Percentiles rank a stretch among this genome's conserved stretches.
Conservation (phyloP, 768 basidiomycete genomes). For the Brasilioporus rufonigricans region DNA sequence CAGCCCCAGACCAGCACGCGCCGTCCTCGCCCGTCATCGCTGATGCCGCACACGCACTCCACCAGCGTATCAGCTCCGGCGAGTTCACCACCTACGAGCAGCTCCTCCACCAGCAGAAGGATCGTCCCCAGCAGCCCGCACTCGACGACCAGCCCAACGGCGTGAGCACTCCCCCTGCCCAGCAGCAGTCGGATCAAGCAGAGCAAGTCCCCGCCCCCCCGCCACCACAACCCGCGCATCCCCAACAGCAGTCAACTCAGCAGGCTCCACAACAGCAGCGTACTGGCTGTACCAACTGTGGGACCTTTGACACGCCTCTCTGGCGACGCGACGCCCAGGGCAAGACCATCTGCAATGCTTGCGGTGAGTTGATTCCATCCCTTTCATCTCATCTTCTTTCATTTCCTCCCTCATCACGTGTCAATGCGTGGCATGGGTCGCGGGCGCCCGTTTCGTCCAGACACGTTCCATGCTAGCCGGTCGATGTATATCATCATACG, state of each 20-base stretch:
- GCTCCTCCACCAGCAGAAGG: slow-evolving; percentile 30
- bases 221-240: slow-evolving; percentile 24
- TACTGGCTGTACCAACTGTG: slow-evolving; percentile 65
- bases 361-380: slow-evolving; percentile 60
- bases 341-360: slow-evolving; percentile 85
- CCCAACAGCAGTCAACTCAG: slow-evolving; percentile 20
- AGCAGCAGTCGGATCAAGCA: slow-evolving; percentile 20
- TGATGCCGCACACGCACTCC: slow-evolving; percentile 26
- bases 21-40: slow-evolving; percentile 19
- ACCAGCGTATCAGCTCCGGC: slow-evolving; percentile 28
- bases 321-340: slow-evolving; percentile 84
- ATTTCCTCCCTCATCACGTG: slow-evolving; percentile 41
- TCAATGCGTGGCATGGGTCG: slow-evolving; percentile 33
- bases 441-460: slow-evolving; percentile 30
- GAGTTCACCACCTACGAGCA: slow-evolving; percentile 33
- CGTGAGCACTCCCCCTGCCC: slow-evolving; percentile 9
- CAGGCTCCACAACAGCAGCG: slow-evolving; percentile 40
- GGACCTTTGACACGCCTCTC: slow-evolving; percentile 73
- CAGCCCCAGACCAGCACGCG: slow-evolving; percentile 31
- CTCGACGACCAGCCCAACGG: slow-evolving; percentile 14
- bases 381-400: slow-evolving; percentile 34
- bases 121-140: slow-evolving; percentile 22
- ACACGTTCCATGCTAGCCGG: slow-evolving; percentile 28
- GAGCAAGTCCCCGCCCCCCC: slow-evolving; percentile 29
- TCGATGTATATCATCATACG: slow-evolving; percentile 34